Conservation (phyloP, 495 filamentous ascomycete genomes). For the Physcia stellaris region DNA sequence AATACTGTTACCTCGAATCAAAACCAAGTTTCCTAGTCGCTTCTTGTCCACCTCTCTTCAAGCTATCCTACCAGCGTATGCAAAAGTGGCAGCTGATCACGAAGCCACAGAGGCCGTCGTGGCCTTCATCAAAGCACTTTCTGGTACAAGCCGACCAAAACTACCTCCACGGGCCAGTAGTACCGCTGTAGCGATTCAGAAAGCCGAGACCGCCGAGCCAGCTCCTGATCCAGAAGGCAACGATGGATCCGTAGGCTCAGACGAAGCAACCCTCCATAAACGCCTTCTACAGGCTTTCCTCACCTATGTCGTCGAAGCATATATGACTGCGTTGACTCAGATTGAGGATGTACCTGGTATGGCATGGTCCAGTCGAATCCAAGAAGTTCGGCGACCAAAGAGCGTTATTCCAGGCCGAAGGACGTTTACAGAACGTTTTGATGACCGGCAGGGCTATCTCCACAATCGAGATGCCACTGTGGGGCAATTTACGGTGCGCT, state of each 20-base stretch:
- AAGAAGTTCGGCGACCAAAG: constrained; percentile 55
- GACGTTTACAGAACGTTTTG: constrained; percentile 48
- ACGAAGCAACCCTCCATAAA: constrained; percentile 41
- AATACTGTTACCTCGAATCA: constrained; percentile 75
- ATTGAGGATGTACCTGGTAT: constrained; percentile 50
- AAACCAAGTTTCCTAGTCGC: constrained; percentile 79
- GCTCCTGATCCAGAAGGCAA: constrained; percentile 73
- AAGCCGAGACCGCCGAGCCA: constrained; percentile 37
- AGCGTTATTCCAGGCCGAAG: constrained; percentile 38
- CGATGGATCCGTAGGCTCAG: constrained; percentile 31
- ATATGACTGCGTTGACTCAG: constrained; percentile 39
- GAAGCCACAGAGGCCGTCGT: constrained; percentile 63
- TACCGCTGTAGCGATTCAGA: constrained; percentile 33
- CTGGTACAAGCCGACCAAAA: constrained; percentile 57
- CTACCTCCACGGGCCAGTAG: constrained; percentile 57
- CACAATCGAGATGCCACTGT: constrained; percentile 55
- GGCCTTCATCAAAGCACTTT: constrained; percentile 60
- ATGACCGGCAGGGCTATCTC: constrained; percentile 45
- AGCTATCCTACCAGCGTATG: constrained; percentile 58
- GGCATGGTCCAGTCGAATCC: constrained; percentile 61
- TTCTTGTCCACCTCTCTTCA: constrained; percentile 85
- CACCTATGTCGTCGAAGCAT: constrained; percentile 72
- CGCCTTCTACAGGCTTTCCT: constrained; percentile 75
- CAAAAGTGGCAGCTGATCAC: constrained; percentile 34
- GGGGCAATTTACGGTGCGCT: constrained; percentile 60